Conservation (phyloP, 2,329 filamentous ascomycete species). For the Lecanicillium sp. region DNA sequence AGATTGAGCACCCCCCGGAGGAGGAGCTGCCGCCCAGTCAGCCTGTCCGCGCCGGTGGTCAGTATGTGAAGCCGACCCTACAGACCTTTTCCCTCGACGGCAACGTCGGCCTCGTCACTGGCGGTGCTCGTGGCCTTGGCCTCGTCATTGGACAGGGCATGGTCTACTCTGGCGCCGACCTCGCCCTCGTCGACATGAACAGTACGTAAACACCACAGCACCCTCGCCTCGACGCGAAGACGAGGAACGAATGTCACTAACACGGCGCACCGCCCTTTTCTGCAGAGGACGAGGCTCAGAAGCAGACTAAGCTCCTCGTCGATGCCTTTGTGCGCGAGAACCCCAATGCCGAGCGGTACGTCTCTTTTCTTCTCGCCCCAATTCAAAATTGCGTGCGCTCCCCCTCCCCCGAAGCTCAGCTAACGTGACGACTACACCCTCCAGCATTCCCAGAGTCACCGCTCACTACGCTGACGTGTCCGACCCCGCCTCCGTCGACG, state of each 20-base stretch:
- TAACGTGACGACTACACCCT: background rate
- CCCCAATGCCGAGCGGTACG: constrained; percentile 61
- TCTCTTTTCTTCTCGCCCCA: constrained; percentile 3
- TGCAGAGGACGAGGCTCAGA: constrained; percentile 73
- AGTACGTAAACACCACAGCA: too few species aligned
- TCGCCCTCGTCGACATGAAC: constrained; percentile 92
- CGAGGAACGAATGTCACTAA: too few species aligned
- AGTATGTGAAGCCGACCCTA: constrained; percentile 78
- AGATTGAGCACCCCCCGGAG: constrained; percentile 71
- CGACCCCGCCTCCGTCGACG: constrained; percentile 68
- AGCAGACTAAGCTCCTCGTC: constrained; percentile 66
- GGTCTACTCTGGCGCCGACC: constrained; percentile 77
- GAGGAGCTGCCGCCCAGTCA: constrained; percentile 62
- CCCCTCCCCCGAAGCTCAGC: background rate
- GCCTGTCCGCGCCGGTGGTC: constrained; percentile 69
- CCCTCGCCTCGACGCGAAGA: too few species aligned
- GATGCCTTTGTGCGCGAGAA: constrained; percentile 73
- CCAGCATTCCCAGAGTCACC: constrained; percentile 70
- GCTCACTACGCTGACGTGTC: constrained; percentile 87
- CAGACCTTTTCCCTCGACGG: constrained; percentile 81
- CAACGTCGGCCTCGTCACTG: constrained; percentile 78
- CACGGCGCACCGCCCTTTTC: too few species aligned
- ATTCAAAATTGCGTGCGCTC: background rate
- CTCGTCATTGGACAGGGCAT: constrained; percentile 90
- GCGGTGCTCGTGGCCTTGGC: constrained; percentile 81